These are phyloP conservation scores for Backusella mclennaniae DNA, from an alignment of 192 early-diverging fungal species.

Conservation along the genomic window DNA sequence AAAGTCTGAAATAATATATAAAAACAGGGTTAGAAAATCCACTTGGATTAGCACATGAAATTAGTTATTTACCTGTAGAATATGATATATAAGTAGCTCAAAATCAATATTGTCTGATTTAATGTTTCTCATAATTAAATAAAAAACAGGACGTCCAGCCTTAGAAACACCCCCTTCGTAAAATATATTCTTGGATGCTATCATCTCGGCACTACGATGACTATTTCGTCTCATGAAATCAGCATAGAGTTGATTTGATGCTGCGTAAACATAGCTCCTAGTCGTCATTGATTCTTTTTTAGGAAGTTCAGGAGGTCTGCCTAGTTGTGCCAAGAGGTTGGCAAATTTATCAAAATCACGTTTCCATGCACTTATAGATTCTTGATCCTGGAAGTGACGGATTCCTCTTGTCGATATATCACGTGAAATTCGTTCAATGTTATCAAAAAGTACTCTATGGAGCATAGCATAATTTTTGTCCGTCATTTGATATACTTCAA, in stretches of 20 bases:
- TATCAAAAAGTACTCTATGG: conserved; percentile 62
- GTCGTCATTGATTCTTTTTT: background rate
- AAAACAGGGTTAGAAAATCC: background rate
- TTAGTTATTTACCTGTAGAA: conserved; percentile 35
- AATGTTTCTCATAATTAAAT: conserved; percentile 63
- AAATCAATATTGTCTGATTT: conserved; percentile 63
- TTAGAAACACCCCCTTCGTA: conserved; percentile 66
- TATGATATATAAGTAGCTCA: conserved; percentile 63
- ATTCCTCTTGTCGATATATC: conserved; percentile 46
- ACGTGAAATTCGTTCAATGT: conserved; percentile 61
- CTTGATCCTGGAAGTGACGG: background rate
- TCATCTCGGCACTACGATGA: conserved; percentile 45
- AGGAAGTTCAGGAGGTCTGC: conserved; percentile 55
- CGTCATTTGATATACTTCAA: conserved; percentile 7
- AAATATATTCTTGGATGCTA: conserved; percentile 56
- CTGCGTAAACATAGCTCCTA: conserved; percentile 7
- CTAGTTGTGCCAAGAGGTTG: conserved; percentile 66
- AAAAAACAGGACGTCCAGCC: conserved; percentile 68
- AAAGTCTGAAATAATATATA: conserved; percentile 33
- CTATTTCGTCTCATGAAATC: conserved; percentile 57
- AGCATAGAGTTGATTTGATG: conserved; percentile 26
- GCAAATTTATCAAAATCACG: conserved; percentile 51
- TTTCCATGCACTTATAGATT: conserved; percentile 5
- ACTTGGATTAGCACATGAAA: background rate
- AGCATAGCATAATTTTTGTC: conserved; percentile 19